Base-by-base conservation (phyloP, 129 eudicot species). In the Mikania micrantha region DNA sequence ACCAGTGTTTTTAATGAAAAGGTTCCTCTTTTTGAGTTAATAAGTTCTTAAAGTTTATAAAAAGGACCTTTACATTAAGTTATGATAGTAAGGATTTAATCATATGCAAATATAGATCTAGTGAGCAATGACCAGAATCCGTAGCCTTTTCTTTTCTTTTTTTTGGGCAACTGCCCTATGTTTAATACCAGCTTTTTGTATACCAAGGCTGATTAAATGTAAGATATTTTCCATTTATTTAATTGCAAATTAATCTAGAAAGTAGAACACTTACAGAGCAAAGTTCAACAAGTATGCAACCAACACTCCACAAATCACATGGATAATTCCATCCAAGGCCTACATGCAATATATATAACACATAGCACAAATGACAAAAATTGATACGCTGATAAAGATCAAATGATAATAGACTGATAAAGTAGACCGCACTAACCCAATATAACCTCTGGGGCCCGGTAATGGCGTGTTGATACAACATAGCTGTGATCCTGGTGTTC, bases 291-390 rank as follows among this genome's bases (percentile, higher is more conserved):
- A 90, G 87, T 66, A 90, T 86, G 86, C 97, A 90, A 17, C 97
- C 97, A 3, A 86, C 69, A 65, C 97, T 90, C 97, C 97, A 90
- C 82, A 90, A 73, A 77, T 90, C 97, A 70, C 97, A 90, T 36
- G 97, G 91, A 76, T 90, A 90, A 64, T 82, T 90, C 97, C 97
- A 90, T 11, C 95, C 97, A 64, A 90, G 88, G 64, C 97, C 95
- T 90, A 72, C 41, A 57, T 49, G 53, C 24, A 69, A 53, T 42
- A 67, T 60, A 53, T 42, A 67, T 60, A 50, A 44, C 24, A 57
- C 7, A 22, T 12, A 45, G 48, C 29, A 67, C 36, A 31, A 73
- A 15, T 60, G 15, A 60, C 27, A 67, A 5, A 12, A 61, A 12
- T n/a, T n/a, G n/a, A n/a, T n/a, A n/a, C n/a, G n/a, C n/a, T n/a